phyloP scores from a whole-genome alignment of 306 rosid genomes.

The Trifolium subterraneum region DNA sequence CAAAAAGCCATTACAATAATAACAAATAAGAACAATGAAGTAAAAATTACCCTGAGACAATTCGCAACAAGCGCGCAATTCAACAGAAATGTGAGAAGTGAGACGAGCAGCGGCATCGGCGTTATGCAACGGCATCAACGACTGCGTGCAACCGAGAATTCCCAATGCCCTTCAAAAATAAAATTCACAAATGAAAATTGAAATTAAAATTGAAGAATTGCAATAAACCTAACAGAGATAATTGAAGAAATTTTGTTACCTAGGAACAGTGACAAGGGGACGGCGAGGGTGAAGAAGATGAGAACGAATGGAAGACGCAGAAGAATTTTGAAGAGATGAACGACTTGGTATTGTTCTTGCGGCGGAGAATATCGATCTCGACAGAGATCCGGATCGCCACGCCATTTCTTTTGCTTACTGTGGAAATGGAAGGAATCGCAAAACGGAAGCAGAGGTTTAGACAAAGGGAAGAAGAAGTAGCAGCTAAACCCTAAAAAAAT shows the following conservation, averaged over 20 bases:
- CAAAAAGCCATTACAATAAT: neutral
- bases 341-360: conserved; percentile 49
- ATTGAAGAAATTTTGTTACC: conserved; percentile 34
- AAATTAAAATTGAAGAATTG: neutral
- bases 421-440: neutral
- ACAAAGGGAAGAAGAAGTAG: neutral
- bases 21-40: neutral
- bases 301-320: conserved; percentile 45
- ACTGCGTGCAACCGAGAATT: conserved; percentile 55
- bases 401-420: conserved; percentile 46
- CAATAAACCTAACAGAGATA: neutral
- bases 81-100: conserved; percentile 54
- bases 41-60: conserved; percentile 63
- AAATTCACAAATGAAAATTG: neutral
- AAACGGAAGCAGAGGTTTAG: neutral
- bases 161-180: conserved; percentile 42
- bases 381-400: conserved; percentile 59
- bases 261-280: conserved; percentile 38
- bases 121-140: conserved; percentile 63
- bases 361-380: conserved; percentile 58
- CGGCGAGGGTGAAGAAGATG: conserved; percentile 50
- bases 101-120: conserved; percentile 53
- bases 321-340: conserved; percentile 43
- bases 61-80: conserved; percentile 63
- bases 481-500: conserved; percentile 36